Conservation (phyloP, 2,329 filamentous ascomycete genomes). For the Aspergillus intermedius region DNA sequence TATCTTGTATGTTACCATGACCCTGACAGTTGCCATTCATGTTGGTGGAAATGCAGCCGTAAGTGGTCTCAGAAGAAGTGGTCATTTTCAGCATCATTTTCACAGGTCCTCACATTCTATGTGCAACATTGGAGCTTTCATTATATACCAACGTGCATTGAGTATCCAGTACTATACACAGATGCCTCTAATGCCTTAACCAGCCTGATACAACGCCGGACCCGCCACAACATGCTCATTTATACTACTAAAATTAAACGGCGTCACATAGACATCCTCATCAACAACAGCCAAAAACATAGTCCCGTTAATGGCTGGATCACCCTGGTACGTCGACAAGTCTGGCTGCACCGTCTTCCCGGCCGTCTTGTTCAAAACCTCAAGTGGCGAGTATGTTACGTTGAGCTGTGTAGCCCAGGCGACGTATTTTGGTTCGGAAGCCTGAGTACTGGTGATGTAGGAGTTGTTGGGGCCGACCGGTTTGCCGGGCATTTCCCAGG, state of each 20-base stretch:
- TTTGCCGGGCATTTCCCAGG: constrained; percentile 65
- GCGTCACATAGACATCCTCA: constrained; percentile 59
- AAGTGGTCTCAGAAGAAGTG: too few species aligned
- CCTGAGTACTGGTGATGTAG: constrained; percentile 61
- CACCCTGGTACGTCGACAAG: constrained; percentile 58
- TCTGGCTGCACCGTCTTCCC: constrained; percentile 70
- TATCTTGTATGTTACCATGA: too few species aligned
- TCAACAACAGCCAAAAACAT: constrained; percentile 76
- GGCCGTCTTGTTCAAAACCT: constrained; percentile 45
- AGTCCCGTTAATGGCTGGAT: constrained; percentile 68
- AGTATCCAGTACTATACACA: too few species aligned
- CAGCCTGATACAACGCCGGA: constrained; percentile 69
- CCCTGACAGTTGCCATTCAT: too few species aligned
- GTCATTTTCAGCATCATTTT: too few species aligned
- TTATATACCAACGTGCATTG: too few species aligned
- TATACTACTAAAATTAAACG: constrained; percentile 67
- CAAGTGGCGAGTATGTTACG: constrained; percentile 60
- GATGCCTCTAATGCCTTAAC: constrained; percentile 36
- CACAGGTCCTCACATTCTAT: too few species aligned
- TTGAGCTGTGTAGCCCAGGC: constrained; percentile 74
- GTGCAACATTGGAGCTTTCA: too few species aligned
- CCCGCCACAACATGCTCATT: constrained; percentile 70
- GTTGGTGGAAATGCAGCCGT: too few species aligned
- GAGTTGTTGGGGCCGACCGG: constrained; percentile 73
- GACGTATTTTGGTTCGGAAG: constrained; percentile 58